Conservation (phyloP, 495 filamentous ascomycete species). For the Echria macrotheca region DNA sequence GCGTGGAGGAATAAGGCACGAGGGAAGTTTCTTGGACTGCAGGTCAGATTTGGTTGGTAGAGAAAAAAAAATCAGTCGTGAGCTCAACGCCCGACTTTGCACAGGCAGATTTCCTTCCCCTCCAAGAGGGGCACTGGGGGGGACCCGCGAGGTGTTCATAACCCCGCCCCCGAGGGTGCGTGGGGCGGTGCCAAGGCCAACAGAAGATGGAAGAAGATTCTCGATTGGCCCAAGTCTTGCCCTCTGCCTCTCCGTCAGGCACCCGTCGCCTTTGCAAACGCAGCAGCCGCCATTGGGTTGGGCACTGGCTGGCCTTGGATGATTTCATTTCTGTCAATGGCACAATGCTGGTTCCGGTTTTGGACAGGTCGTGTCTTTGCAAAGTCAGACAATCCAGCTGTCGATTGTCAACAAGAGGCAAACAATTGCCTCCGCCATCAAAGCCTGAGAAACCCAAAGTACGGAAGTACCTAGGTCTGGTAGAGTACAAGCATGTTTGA, state of each 20-base stretch:
- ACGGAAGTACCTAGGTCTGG: too few species aligned
- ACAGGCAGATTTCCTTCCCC: slow-evolving; percentile 7
- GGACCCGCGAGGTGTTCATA: slow-evolving; percentile 11
- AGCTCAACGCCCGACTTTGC: slow-evolving; percentile 17
- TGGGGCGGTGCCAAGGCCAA: slow-evolving; percentile 16
- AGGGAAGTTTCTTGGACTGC: slow-evolving; percentile 3
- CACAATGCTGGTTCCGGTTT: too few species aligned
- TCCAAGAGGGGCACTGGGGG: slow-evolving; percentile 5
- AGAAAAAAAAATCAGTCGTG: slow-evolving; percentile 19
- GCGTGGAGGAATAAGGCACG: not conserved
- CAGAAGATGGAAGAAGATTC: slow-evolving; percentile 29
- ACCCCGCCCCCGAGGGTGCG: slow-evolving; percentile 23
- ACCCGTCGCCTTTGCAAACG: not conserved
- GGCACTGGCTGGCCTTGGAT: not conserved
- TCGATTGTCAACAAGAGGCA: too few species aligned
- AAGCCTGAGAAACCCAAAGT: too few species aligned
- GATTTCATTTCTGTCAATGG: too few species aligned
- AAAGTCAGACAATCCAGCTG: too few species aligned
- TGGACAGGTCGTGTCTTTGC: too few species aligned
- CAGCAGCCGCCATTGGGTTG: not conserved
- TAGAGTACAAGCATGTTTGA: too few species aligned
- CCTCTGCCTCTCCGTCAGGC: not conserved
- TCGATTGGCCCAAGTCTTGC: slow-evolving; percentile 13
- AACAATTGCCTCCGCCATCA: too few species aligned
- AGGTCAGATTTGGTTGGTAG: slow-evolving; percentile 9